Evolutionary conservation across 768 basidiomycete species (phyloP).

Genomic region (Ephemerocybe angulata): DNA sequence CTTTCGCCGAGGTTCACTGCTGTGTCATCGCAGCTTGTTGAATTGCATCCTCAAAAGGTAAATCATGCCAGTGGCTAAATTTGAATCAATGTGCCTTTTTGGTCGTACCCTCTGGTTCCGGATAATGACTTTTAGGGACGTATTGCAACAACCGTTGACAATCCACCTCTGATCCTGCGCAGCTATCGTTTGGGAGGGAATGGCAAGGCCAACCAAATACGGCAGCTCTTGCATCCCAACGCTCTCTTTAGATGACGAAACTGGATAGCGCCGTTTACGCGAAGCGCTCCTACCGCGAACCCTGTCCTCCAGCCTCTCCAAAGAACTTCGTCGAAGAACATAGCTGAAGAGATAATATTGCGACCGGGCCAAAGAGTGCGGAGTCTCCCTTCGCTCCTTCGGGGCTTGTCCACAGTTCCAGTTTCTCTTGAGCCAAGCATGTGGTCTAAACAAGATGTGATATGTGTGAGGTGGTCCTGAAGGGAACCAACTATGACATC

Average conservation of each 20-base stretch:
- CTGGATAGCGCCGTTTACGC: no score
- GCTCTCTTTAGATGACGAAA: no score
- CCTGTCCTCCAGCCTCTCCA: no score
- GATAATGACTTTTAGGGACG: neutral
- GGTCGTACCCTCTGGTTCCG: neutral
- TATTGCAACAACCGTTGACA: no score
- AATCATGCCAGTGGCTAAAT: neutral
- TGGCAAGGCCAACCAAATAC: no score
- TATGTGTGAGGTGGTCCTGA: no score
- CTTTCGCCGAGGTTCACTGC: conserved; percentile 16
- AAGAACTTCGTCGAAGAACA: no score
- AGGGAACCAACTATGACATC: conserved; percentile 1
- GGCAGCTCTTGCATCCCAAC: no score
- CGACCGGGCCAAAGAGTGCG: neutral
- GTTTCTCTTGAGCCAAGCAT: neutral
- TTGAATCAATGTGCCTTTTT: neutral
- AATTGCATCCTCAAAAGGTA: conserved; percentile 3
- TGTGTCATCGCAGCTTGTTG: neutral
- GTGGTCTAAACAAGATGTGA: neutral
- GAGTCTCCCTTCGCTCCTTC: neutral
- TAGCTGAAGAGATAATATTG: no score
- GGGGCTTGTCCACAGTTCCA: neutral
- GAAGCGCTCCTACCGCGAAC: no score
- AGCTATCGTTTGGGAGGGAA: no score
- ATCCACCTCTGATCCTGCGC: no score